Evolutionary conservation across 2,329 filamentous ascomycete genomes (phyloP).

Genomic region (Zarea fungicola): DNA sequence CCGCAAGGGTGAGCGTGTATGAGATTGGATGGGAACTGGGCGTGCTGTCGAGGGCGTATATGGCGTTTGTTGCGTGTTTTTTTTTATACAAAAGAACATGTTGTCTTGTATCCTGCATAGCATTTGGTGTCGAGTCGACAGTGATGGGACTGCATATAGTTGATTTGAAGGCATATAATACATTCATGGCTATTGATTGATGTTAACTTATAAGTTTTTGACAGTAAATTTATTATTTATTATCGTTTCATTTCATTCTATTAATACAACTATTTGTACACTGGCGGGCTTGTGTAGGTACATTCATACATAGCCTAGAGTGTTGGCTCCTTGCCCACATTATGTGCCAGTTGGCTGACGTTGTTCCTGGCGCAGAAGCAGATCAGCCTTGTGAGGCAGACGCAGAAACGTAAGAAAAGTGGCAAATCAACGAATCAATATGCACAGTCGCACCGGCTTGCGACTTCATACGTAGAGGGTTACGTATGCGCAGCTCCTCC

Average conservation of each 20-base stretch:
- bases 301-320: too few relatives aligned
- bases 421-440: background rate
- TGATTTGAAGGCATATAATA: conserved; percentile 8
- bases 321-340: too few relatives aligned
- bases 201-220: too few relatives aligned
- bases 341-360: too few relatives aligned
- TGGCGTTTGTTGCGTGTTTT: conserved; percentile 4
- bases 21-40: background rate
- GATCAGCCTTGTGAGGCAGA: too few relatives aligned
- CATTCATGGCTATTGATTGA: background rate
- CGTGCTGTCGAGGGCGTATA: too few relatives aligned
- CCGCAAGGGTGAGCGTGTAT: background rate
- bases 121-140: conserved; percentile 2
- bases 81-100: background rate
- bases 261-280: too few relatives aligned
- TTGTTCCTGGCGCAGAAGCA: too few relatives aligned
- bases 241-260: too few relatives aligned
- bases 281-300: too few relatives aligned
- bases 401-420: background rate
- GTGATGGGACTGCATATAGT: conserved; percentile 3
- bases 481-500: conserved; percentile 1
- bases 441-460: conserved; percentile 2
- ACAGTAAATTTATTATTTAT: too few relatives aligned
- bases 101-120: conserved; percentile 9
- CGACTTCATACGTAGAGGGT: background rate